Evolutionary conservation across 352 stramenopile genomes (phyloP), one percentile per base, ranked within the genome.

Genomic region (Phytophthora tubulina): DNA sequence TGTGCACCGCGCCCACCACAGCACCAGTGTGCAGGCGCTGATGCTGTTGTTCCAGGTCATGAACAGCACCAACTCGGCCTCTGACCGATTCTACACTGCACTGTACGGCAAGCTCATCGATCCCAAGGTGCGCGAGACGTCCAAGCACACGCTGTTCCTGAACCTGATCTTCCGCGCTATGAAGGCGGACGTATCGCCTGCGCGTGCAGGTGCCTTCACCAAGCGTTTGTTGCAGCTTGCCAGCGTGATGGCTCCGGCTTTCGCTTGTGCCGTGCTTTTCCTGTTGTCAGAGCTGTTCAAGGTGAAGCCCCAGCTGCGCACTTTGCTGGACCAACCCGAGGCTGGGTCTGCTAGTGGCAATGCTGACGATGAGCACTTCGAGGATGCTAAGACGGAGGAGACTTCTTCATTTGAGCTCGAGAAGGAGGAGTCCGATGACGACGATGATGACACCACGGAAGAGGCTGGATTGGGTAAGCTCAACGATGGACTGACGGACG

Each of bases 101-200:
- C 83, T 99, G 7, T 99, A 99, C 83, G 88, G 85, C 44, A 99
- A 98, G 72, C 77, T 99, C 11, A 76, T 89, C n/a, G 86, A 98
- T 49, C 74, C 88, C 8, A 94, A 97, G 42, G 78, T 99, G 59
- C 80, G 84, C 35, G 89, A 97, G 65, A 98, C 96, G 32, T 96
- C 88, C 63, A 97, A 99, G 76, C 84, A 99, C 70, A 99, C 97
- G 14, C 85, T 99, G 56, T 99, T 99, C 59, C 88, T 99, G 27
- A 99, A 99, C 80, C 72, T 99, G n/a, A 70, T 99, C 38, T 99
- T 98, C 86, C 97, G 97, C 53, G 95, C 97, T 10, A 95, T 99
- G 67, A 99, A 99, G 75, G 86, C 88, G 15, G 98, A 99, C 69
- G 87, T 88, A 7, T 92, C 96, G 3, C 67, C 75, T 13, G 86